Conservation (phyloP, 108 stramenopile species). For the Conticribra weissflogii region DNA sequence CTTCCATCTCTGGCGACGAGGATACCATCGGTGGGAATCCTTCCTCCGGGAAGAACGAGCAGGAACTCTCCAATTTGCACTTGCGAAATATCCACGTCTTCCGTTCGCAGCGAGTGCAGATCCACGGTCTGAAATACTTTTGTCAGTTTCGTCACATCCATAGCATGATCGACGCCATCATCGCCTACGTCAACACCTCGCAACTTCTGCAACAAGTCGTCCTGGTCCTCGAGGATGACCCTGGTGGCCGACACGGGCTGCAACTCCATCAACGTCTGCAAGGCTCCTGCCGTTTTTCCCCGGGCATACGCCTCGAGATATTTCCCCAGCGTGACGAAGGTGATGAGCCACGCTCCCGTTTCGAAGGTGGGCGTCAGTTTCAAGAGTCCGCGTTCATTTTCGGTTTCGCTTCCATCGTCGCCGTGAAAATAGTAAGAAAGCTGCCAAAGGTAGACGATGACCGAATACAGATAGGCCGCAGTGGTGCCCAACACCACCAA, state of each 20-base stretch:
- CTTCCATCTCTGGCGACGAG: constrained; percentile 48
- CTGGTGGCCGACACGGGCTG: constrained; percentile 69
- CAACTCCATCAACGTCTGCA: constrained; percentile 86
- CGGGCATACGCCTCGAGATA: constrained; percentile 89
- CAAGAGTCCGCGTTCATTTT: too few species aligned
- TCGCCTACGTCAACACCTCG: too few species aligned
- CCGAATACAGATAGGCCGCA: constrained; percentile 85
- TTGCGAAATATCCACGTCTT: constrained; percentile 56
- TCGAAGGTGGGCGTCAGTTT: constrained; percentile 81
- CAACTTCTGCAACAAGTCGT: too few species aligned
- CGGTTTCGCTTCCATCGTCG: background rate
- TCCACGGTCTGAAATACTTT: constrained; percentile 28
- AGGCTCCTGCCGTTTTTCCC: constrained; percentile 85
- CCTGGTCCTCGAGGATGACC: too few species aligned
- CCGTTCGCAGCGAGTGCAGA: constrained; percentile 50
- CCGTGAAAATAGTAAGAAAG: background rate
- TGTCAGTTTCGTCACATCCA: constrained; percentile 16
- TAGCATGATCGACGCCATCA: constrained; percentile 11
- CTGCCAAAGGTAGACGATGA: constrained; percentile 50
- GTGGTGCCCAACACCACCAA: constrained; percentile 94
- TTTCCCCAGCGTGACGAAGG: constrained; percentile 96
- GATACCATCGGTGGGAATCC: constrained; percentile 83
- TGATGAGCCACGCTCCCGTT: constrained; percentile 94
- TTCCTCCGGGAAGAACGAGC: constrained; percentile 70
- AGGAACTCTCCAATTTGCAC: constrained; percentile 69